Evolutionary conservation across 1,284 basidiomycete species (phyloP), one percentile per base, ranked within the genome.

Genomic region (Malassezia japonica): DNA sequence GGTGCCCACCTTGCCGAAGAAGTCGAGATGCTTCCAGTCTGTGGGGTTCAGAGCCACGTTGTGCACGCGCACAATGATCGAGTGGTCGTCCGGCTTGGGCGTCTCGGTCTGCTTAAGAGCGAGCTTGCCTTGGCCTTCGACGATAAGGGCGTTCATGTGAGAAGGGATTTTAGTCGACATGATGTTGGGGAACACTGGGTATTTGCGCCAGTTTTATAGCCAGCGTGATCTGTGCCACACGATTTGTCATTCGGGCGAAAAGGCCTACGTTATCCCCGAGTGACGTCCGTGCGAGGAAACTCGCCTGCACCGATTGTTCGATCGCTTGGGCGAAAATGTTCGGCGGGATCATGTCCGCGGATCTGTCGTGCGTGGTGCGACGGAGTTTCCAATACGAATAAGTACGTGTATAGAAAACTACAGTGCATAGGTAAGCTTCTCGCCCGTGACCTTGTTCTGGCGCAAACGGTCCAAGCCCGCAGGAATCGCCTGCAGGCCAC

Each of bases 21-120:
- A 42, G 69, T 74, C 72, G 70, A 66, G 74, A 71, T 56, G 66
- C 62, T 67, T 65, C 65, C 63, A 66, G 46, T 71, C 68, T 9
- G 68, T 69, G 6, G 68, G 68, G 54, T 71, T 71, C 50, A 71
- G 58, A 3, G 66, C 65, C 13, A 65, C 57, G 18, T 60, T 55
- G n/a, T 46, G 34, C 4, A 60, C 55, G 23, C 57, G 56, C 40
- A 71, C 46, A 32, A 69, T 55, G 16, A 67, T 57, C 41, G 62
- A 55, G 49, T 56, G 55, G 31, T 38, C 36, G 24, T 46, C 52
- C 21, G 60, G 57, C 35, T 60, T 56, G 8, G 68, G 68, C 16
- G 61, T 53, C n/a, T 60, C 53, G 3, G 67, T 55, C 12, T 54
- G 48, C 35, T 66, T 39, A 25, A 69, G 25, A n/a, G 55, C 44